Evolutionary conservation across 2,329 filamentous ascomycete genomes (phyloP).

Genomic region (Hypoxylon sp.): DNA sequence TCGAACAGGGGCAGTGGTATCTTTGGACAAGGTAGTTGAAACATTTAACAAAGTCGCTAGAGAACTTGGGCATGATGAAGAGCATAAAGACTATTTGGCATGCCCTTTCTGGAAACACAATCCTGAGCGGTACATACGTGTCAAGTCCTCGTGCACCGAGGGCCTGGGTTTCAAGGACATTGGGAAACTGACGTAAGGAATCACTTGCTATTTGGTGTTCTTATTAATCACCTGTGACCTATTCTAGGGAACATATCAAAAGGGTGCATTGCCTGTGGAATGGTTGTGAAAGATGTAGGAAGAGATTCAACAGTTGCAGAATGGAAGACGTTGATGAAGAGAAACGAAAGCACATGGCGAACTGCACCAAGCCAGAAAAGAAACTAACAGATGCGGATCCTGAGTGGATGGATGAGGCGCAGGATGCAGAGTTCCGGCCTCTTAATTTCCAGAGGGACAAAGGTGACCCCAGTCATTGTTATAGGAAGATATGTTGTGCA

Average conservation of each 20-base stretch:
- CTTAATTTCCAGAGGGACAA: slow-evolving; percentile 41
- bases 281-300: slow-evolving; percentile 34
- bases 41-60: slow-evolving; percentile 7
- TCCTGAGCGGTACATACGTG: slow-evolving; percentile 29
- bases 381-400: slow-evolving; percentile 21
- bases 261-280: slow-evolving; percentile 38
- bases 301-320: slow-evolving; percentile 28
- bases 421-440: slow-evolving; percentile 29
- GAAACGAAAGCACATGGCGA: slow-evolving; percentile 30
- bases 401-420: slow-evolving; percentile 36
- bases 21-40: slow-evolving; percentile 5
- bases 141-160: slow-evolving; percentile 34
- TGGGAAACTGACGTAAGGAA: slow-evolving; percentile 39
- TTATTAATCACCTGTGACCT: background rate
- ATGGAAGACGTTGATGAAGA: slow-evolving; percentile 23
- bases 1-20: background rate
- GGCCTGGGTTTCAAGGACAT: slow-evolving; percentile 36
- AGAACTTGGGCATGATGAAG: slow-evolving; percentile 6
- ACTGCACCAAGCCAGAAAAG: slow-evolving; percentile 10
- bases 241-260: slow-evolving; percentile 36
- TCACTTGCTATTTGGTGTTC: background rate
- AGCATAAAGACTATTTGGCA: slow-evolving; percentile 32
- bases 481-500: slow-evolving; percentile 36
- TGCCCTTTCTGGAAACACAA: slow-evolving; percentile 43
- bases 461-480: slow-evolving; percentile 18